These are phyloP conservation scores for Mentha longifolia DNA, from an alignment of 257 asterid genomes.

Conservation along the genomic window DNA sequence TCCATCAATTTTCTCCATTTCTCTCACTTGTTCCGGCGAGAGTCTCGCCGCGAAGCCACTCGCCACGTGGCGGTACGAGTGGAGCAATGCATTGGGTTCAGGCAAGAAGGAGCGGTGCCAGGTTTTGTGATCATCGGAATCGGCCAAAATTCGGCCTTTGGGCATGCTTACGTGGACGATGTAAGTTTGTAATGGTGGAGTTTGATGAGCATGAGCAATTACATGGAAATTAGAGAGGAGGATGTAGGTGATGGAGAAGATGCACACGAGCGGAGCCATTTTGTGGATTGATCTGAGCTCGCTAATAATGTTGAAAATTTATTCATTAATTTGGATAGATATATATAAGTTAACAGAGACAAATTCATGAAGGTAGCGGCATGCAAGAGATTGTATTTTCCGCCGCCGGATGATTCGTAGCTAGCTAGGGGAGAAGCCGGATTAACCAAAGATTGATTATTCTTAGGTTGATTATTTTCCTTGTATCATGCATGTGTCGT, in stretches of 20 bases:
- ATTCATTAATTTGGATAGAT: no score
- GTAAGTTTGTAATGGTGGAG: slow-evolving; percentile 39
- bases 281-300: no score
- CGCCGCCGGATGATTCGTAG: no score
- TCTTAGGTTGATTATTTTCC: no score
- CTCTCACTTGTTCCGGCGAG: slow-evolving; percentile 34
- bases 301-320: no score
- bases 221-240: slow-evolving; percentile 12
- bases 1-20: slow-evolving; percentile 43
- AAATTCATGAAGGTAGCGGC: no score
- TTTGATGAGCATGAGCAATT: slow-evolving; percentile 21
- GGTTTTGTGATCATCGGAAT: slow-evolving; percentile 24
- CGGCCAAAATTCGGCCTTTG: slow-evolving; percentile 13
- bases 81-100: slow-evolving; percentile 33
- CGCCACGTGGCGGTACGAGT: slow-evolving; percentile 44
- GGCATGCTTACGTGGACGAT: slow-evolving; percentile 44
- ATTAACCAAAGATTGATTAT: no score
- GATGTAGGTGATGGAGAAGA: slow-evolving; percentile 25
- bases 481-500: no score
- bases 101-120: slow-evolving; percentile 47
- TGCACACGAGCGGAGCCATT: not conserved
- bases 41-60: slow-evolving; percentile 54
- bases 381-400: not conserved
- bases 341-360: no score
- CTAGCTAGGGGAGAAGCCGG: no score